Percentiles rank a stretch among this genome's conserved stretches.
phyloP scores from a whole-genome alignment of 2,329 filamentous ascomycete species.

The Rutstroemia sp. region DNA sequence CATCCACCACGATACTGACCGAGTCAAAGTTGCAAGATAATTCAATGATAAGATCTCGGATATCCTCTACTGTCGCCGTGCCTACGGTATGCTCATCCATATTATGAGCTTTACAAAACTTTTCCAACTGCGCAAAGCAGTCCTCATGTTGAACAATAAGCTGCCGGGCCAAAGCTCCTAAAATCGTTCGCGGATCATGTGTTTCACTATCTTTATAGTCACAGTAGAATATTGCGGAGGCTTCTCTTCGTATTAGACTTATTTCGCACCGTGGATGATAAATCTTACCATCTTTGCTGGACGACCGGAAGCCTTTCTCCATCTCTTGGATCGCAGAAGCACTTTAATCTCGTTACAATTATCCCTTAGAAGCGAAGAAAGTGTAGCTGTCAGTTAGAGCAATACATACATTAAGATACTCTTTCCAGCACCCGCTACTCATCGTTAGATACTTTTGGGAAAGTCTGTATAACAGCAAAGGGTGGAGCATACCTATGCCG shows the following conservation, averaged over 20 bases:
- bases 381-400: not conserved
- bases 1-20: slow-evolving; percentile 25
- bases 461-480: too few species aligned
- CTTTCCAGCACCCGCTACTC: slow-evolving; percentile 17
- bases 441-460: not conserved
- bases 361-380: not conserved
- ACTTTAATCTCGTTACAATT: not conserved
- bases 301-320: not conserved
- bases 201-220: slow-evolving; percentile 6
- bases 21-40: slow-evolving; percentile 11
- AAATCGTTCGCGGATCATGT: not conserved
- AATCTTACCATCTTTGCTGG: too few species aligned
- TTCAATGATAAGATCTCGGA: slow-evolving; percentile 3
- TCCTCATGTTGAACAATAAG: slow-evolving; percentile 22
- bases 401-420: slow-evolving; percentile 12
- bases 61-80: not conserved
- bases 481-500: slow-evolving; percentile 14
- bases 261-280: not conserved
- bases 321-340: slow-evolving; percentile 9
- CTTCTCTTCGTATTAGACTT: slow-evolving; percentile 1
- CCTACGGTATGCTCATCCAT: not conserved
- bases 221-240: not conserved
- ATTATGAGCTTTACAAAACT: slow-evolving; percentile 1
- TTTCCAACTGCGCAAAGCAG: slow-evolving; percentile 13
- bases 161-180: slow-evolving; percentile 24